Conservation (phyloP, 2,329 filamentous ascomycete genomes). For the Claviceps spartinae region DNA sequence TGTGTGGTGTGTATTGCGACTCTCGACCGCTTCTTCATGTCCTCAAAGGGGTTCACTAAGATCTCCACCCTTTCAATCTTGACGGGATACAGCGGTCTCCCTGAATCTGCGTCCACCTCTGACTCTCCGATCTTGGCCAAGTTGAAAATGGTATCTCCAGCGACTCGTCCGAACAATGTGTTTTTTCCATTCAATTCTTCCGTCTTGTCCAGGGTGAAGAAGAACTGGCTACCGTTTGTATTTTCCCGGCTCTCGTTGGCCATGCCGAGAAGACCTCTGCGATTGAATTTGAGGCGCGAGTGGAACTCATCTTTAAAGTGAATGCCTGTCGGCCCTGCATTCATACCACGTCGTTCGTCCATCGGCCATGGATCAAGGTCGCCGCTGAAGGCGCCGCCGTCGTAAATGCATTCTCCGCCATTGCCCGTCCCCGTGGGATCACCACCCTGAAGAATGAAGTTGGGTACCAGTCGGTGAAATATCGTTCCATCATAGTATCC, state of each 20-base stretch:
- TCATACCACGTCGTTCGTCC: conserved; percentile 48
- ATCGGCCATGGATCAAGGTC: conserved; percentile 61
- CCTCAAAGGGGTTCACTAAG: conserved; percentile 67
- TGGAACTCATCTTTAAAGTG: conserved; percentile 79
- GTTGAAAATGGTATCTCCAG: conserved; percentile 93
- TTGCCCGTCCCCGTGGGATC: conserved; percentile 88
- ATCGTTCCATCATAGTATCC: conserved; percentile 90
- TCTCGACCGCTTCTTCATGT: conserved; percentile 58
- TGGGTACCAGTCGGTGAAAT: conserved; percentile 84
- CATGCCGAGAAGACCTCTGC: conserved; percentile 86
- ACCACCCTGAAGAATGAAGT: conserved; percentile 88
- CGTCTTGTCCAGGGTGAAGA: conserved; percentile 77
- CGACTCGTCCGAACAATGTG: conserved; percentile 84
- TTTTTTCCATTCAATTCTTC: conserved; percentile 81
- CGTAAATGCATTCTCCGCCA: conserved; percentile 84
- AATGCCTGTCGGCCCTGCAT: conserved; percentile 44
- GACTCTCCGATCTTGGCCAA: conserved; percentile 84
- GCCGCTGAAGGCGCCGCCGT: conserved; percentile 62
- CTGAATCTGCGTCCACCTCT: conserved; percentile 64
- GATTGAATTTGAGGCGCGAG: conserved; percentile 81
- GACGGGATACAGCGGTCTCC: conserved; percentile 75
- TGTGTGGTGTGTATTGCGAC: conserved; percentile 34
- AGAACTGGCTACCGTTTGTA: conserved; percentile 93
- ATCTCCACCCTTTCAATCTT: conserved; percentile 65
- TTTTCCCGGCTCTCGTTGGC: conserved; percentile 69